Evolutionary conservation across 352 stramenopile genomes (phyloP), one percentile per base, ranked within the genome.

Genomic region (Phytophthora ohioensis): DNA sequence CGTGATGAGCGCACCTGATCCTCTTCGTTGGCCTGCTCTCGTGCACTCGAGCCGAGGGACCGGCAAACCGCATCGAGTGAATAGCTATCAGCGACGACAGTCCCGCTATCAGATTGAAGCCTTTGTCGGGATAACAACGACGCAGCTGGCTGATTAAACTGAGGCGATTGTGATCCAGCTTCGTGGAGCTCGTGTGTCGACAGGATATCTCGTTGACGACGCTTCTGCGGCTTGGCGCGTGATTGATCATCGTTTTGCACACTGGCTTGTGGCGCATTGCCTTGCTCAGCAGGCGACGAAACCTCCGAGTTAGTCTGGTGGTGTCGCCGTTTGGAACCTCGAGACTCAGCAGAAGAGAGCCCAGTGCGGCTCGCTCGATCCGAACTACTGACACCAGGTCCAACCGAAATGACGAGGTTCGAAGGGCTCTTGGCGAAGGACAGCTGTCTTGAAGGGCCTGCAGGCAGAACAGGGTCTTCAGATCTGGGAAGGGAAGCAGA

Each of bases 41-140:
- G 55, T 69, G 13, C 9, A 56, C 61, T 21, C 5, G 65, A 72
- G 30, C 61, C 64, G 1, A 72, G 57, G 3, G 60, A 57, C 31
- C 47, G 57, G 15, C 57, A 70, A 35, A 80, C 31, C 21, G 42
- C 47, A 39, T 69, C 34, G 36, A 79, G 64, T 42, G 72, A 74
- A 65, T 60, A 72, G 13, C 15, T 63, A 13, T 43, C 30, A 7
- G 30, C 42, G 12, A 51, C n/a, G 21, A 34, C 15, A 53, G 36
- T 62, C 31, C 21, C 13, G 34, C 47, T 34, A 35, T 56, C 53
- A 48, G 46, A 35, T 52, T 62, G 57, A 64, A 17, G 43, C 4
- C 32, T 38, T 57, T 31, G 65, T 38, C 13, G 41, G 12, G 36
- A 21, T 6, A 55, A 31, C 8, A 45, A 36, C 34, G 45, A 34